Base-by-base conservation (phyloP, 441 rosid genomes). In the Adansonia madagascariensis region DNA sequence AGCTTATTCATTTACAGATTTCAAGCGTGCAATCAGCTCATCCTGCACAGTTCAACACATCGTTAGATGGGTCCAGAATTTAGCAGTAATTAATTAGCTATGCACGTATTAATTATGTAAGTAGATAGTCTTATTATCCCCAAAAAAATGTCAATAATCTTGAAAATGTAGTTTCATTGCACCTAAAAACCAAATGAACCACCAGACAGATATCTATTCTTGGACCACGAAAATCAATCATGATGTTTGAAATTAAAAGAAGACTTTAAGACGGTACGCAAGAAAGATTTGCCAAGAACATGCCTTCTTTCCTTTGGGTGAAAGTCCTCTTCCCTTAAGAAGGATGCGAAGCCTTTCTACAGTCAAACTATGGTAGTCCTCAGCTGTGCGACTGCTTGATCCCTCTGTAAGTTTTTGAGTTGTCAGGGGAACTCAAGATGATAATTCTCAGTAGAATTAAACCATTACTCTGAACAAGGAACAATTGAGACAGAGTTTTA, bases 341-440 rank as follows among this genome's bases (percentile, higher is more conserved):
- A 91, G 94, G 6, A 89, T 91, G 3, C 99, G 97, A 4, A 96
- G 99, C 84, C 87, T 90, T 83, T 96, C 98, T 8, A 94, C 97
- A 0, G 97, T 96, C 80, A 91, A 85, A 79, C 89, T 89, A 77
- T 89, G 91, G 61, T 85, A 86, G 69, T 91, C 94, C 83, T 92
- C 97, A 53, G 83, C 80, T 66, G 87, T 14, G 57, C 84, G 87
- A 82, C 87, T 86, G 77, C 82, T 88, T 5, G 95, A 89, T 64
- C 91, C 96, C 73, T 88, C 97, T 90, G 87, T 75, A 77, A 47
- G 49, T 49, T 65, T 67, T 55, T 65, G 75, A 64, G 22, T 47
- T 8, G 60, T 81, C 62, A 63, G 56, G 39, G 46, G 41, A 63
- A 49, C 64, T 22, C 10, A 59, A 67, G 31, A 55, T 17, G 20